Base-by-base conservation (phyloP, 345 rosid species). In the Trapa incisa region DNA sequence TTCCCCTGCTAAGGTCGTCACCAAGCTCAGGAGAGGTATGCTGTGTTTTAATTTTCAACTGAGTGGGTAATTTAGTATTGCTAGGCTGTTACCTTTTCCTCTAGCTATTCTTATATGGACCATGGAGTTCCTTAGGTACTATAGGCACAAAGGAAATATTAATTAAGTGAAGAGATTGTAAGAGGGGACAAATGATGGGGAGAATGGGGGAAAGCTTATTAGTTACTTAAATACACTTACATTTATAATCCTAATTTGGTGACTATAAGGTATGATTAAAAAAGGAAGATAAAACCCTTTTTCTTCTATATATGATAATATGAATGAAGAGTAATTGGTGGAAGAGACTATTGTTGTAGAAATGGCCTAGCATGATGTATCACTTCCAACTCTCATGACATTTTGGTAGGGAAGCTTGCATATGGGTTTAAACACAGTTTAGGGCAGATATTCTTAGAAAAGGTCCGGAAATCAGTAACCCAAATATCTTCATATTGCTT, bases 21-120 rank as follows among this genome's bases (percentile, higher is more conserved):
- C 78, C 35, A 79, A 73, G 66, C 73, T 74, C 39, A 74, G 83
- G 63, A 81, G 87, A 83, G 87, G 87, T 83, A 79, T 58, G 47
- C 10, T 72, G 42, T 39, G 37, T 64, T 68, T 52, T 13, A 61
- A 39, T 22, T 47, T 43, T 12, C 35, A 0, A 0, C 2, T 45
- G 22, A 5, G 12, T 39, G 10, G 33, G 32, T 50, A 37, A 8
- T 5, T 45, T 64, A 15, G 39, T 17, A 3, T 61, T 65, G 45
- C 38, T 58, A 58, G 37, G 63, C 15, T 58, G 15, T 3, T 15
- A 5, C 6, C 11, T 29, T 8, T 41, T 41, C 38, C 32, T 35
- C 35, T 58, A 32, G 35, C 11, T 58, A 58, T 58, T 32, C 12
- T 10, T 32, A 38, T 9, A 1, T 6, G 38, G 15, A 32, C 13